Conservation (phyloP, 164 flowering plant genomes). For the Vitis vinifera region DNA sequence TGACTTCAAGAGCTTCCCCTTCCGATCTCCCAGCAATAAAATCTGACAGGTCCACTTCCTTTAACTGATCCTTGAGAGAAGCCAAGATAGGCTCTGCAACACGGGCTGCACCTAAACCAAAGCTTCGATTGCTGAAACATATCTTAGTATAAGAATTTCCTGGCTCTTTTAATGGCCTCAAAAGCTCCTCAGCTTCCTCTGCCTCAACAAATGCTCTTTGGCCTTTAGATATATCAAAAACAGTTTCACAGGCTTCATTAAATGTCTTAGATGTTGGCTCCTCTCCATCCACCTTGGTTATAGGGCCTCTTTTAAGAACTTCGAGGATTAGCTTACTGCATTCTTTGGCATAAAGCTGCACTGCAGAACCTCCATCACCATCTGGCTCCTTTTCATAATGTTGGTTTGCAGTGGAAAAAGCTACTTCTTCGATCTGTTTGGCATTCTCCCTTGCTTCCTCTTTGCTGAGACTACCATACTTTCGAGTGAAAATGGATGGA, state of each 20-base stretch:
- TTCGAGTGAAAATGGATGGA: conserved; percentile 72
- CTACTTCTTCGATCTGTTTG: conserved; percentile 66
- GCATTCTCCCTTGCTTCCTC: conserved; percentile 86
- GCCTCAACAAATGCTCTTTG: conserved; percentile 69
- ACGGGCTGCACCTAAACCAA: conserved; percentile 73
- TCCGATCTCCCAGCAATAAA: conserved; percentile 88
- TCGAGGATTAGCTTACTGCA: conserved; percentile 82
- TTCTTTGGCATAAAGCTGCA: conserved; percentile 92
- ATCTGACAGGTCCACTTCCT: conserved; percentile 87
- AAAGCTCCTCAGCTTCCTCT: conserved; percentile 70
- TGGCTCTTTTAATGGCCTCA: conserved; percentile 58
- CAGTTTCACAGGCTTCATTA: conserved; percentile 23
- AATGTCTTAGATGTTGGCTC: conserved; percentile 18
- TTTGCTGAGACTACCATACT: conserved; percentile 56
- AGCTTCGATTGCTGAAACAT: conserved; percentile 93
- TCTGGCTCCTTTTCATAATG: conserved; percentile 83
- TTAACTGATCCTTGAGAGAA: conserved; percentile 66
- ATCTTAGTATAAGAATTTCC: conserved; percentile 69
- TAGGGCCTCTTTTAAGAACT: conserved; percentile 66
- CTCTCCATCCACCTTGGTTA: conserved; percentile 25
- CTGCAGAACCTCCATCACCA: conserved; percentile 96
- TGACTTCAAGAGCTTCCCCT: conserved; percentile 85
- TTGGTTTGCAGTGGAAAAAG: conserved; percentile 67
- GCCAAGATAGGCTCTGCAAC: conserved; percentile 75
- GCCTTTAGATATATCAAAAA: conserved; percentile 84